Evolutionary conservation across 202 grass and related monocot genomes (phyloP).

Genomic region (Dendrocalamus latiflorus): DNA sequence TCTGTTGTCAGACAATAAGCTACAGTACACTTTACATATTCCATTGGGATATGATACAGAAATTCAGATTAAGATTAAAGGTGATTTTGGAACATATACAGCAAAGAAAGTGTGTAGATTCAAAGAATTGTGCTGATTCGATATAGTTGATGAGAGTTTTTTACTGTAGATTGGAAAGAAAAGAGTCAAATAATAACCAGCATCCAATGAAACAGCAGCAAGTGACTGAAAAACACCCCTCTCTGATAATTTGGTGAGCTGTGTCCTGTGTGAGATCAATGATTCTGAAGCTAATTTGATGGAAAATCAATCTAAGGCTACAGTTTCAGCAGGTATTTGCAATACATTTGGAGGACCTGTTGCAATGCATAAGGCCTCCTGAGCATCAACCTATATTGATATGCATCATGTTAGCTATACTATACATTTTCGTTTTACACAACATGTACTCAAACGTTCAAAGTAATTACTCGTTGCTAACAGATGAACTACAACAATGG

Average conservation of each 20-base stretch:
- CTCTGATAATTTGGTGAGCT: background rate
- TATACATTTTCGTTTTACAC: slow-evolving; percentile 6
- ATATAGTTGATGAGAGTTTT: background rate
- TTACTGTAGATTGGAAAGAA: background rate
- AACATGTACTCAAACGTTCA: background rate
- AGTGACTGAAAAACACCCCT: background rate
- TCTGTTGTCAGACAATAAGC: background rate
- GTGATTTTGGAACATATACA: background rate
- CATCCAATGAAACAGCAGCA: background rate
- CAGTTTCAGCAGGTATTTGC: background rate
- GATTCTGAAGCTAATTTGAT: background rate
- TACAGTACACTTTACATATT: background rate
- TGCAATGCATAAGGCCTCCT: background rate
- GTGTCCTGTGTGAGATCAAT: background rate
- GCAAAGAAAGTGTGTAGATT: background rate
- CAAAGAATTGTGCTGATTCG: background rate
- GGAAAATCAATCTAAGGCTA: background rate
- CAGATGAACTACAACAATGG: background rate
- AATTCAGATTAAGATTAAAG: background rate
- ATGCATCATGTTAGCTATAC: background rate
- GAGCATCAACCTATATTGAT: background rate
- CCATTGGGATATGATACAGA: background rate
- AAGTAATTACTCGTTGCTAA: background rate
- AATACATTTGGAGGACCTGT: background rate
- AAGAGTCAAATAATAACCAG: no score